A percentile compares a stretch with the other conserved stretches of the same genome.
Evolutionary conservation across 805 yeast genomes (phyloP).

Genomic region (Myxozyma nipponensis): DNA sequence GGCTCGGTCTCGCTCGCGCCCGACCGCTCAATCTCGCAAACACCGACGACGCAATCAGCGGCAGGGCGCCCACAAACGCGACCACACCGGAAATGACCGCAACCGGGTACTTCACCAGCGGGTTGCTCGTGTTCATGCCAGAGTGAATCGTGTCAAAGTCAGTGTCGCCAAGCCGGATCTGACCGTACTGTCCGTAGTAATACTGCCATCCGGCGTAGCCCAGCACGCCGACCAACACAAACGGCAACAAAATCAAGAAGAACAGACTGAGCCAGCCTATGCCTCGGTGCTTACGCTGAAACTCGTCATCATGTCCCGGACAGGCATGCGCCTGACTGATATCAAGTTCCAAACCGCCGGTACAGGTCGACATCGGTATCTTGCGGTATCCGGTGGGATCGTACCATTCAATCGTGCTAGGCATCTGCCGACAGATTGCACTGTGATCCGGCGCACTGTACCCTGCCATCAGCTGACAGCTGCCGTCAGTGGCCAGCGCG

Average conservation of each 20-base stretch:
- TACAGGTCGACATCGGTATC: constrained; percentile 80
- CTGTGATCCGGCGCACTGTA: constrained; percentile 60
- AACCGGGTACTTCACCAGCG: constrained; percentile 29
- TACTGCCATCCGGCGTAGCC: constrained; percentile 73
- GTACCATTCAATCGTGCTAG: constrained; percentile 63
- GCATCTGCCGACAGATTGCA: constrained; percentile 52
- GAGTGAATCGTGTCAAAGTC: constrained; percentile 16
- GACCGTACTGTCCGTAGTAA: constrained; percentile 80
- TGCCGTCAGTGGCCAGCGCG: constrained; percentile 65
- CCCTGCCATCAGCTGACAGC: constrained; percentile 81
- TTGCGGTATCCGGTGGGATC: constrained; percentile 91
- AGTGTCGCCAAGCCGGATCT: constrained; percentile 69
- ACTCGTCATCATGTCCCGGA: constrained; percentile 79
- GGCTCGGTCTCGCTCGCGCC: constrained; percentile 20
- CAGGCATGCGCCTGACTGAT: constrained; percentile 65
- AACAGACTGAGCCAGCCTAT: constrained; percentile 54
- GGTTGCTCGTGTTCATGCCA: constrained; percentile 27
- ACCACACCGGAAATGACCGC: constrained; percentile 38
- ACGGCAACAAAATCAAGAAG: constrained; percentile 54
- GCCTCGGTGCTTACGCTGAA: constrained; percentile 48
- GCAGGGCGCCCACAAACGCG: constrained; percentile 29
- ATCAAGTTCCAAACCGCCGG: constrained; percentile 72
- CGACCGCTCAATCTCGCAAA: constrained; percentile 30
- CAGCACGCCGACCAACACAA: constrained; percentile 48
- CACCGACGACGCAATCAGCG: constrained; percentile 26